phyloP scores from a whole-genome alignment of 257 asterid genomes.

The Forsythia viridissima region DNA sequence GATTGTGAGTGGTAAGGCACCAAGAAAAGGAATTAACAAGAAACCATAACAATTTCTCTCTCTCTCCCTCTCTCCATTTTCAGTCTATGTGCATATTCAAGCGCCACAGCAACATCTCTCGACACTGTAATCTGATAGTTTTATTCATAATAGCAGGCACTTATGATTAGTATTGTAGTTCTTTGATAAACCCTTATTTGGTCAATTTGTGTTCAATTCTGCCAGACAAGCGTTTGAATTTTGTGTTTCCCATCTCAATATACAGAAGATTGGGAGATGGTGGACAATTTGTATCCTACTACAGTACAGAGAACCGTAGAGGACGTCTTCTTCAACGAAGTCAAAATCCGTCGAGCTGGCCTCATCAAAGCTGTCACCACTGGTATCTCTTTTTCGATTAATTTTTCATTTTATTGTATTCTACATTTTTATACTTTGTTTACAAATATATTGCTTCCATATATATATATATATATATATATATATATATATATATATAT shows the following conservation, averaged over 20 bases:
- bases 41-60: too few species aligned
- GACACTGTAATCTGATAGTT: too few species aligned
- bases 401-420: neutral
- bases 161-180: too few species aligned
- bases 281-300: slow-evolving; percentile 34
- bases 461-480: too few species aligned
- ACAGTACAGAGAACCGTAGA: slow-evolving; percentile 28
- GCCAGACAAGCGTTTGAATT: slow-evolving; percentile 11
- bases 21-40: neutral
- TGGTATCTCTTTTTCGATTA: slow-evolving; percentile 30
- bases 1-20: neutral
- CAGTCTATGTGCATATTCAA: neutral
- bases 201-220: slow-evolving; percentile 14
- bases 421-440: too few species aligned
- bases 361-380: slow-evolving; percentile 56
- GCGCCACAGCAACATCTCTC: neutral
- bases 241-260: neutral
- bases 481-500: too few species aligned
- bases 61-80: too few species aligned
- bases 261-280: slow-evolving; percentile 26
- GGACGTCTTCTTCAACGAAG: slow-evolving; percentile 13
- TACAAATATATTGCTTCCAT: too few species aligned
- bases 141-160: neutral
- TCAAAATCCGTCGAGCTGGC: slow-evolving; percentile 38
- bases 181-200: slow-evolving; percentile 22